Evolutionary conservation across 352 stramenopile species (phyloP).

Genomic region (Saprolegnia diclina): DNA sequence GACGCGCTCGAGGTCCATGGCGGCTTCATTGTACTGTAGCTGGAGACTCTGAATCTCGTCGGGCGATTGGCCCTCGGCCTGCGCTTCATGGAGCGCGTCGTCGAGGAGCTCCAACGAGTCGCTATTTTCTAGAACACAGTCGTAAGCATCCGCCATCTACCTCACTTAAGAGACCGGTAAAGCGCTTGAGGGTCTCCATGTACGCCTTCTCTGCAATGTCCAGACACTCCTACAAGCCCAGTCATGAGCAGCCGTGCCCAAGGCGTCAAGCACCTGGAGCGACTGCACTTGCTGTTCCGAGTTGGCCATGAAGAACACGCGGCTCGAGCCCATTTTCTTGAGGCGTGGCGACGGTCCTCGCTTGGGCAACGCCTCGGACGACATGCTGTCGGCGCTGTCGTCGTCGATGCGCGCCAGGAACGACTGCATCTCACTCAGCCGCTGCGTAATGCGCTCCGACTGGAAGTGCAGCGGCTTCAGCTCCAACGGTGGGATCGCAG

Average conservation of each 20-base stretch:
- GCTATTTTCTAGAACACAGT: conserved; percentile 43
- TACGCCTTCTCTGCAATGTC: conserved; percentile 69
- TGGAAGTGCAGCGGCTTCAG: neutral
- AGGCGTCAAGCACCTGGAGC: conserved; percentile 32
- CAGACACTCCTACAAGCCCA: conserved; percentile 47
- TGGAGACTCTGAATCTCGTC: conserved; percentile 31
- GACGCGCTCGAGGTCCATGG: conserved; percentile 34
- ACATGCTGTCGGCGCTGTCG: neutral
- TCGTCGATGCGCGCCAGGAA: conserved; percentile 15
- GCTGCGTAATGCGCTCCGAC: neutral
- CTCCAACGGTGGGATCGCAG: conserved; percentile 36
- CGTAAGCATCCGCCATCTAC: too few species aligned
- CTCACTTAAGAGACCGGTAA: conserved; percentile 22
- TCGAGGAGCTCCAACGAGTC: conserved; percentile 45
- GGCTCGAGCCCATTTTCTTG: conserved; percentile 28
- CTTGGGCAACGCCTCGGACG: neutral
- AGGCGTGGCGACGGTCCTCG: neutral
- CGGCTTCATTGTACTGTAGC: conserved; percentile 32
- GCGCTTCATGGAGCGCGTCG: conserved; percentile 28
- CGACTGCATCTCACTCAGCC: conserved; percentile 14
- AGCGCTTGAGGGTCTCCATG: conserved; percentile 57
- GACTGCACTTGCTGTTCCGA: conserved; percentile 30
- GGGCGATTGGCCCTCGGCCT: conserved; percentile 23
- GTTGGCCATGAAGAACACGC: conserved; percentile 32
- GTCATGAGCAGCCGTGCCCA: too few species aligned